Conservation (phyloP, 257 asterid species). For the Solanum habrochaites region DNA sequence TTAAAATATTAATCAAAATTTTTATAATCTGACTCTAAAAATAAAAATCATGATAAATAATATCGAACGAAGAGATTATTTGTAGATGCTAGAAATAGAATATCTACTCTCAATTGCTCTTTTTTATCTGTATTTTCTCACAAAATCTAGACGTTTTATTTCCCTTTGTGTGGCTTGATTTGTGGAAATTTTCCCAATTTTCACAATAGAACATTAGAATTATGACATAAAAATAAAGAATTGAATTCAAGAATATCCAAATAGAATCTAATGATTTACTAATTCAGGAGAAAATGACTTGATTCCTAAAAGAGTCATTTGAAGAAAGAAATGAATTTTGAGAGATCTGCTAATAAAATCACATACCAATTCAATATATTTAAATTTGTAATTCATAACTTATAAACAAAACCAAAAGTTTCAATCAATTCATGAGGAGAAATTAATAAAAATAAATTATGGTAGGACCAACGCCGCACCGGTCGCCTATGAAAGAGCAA, state of each 20-base stretch:
- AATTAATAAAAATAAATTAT: background rate
- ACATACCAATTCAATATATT: too few species aligned
- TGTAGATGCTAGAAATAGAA: background rate
- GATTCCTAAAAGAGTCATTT: too few species aligned
- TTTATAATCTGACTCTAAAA: too few species aligned
- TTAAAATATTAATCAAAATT: too few species aligned
- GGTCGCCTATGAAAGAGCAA: background rate
- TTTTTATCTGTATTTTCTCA: background rate
- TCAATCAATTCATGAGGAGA: background rate
- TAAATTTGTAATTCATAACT: background rate
- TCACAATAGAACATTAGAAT: background rate
- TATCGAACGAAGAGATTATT: accelerated
- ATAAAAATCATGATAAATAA: accelerated
- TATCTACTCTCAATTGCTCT: background rate
- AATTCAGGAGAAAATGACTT: background rate
- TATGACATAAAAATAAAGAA: background rate
- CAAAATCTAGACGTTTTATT: background rate
- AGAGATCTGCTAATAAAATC: accelerated
- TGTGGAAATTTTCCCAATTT: background rate
- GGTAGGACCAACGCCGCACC: background rate
- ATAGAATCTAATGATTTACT: too few species aligned
- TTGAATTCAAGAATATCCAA: too few species aligned
- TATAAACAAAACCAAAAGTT: background rate
- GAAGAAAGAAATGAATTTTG: too few species aligned
- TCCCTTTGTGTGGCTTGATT: background rate